phyloP scores from a whole-genome alignment of 2,329 filamentous ascomycete species.

The Fusarium gaditjirri region DNA sequence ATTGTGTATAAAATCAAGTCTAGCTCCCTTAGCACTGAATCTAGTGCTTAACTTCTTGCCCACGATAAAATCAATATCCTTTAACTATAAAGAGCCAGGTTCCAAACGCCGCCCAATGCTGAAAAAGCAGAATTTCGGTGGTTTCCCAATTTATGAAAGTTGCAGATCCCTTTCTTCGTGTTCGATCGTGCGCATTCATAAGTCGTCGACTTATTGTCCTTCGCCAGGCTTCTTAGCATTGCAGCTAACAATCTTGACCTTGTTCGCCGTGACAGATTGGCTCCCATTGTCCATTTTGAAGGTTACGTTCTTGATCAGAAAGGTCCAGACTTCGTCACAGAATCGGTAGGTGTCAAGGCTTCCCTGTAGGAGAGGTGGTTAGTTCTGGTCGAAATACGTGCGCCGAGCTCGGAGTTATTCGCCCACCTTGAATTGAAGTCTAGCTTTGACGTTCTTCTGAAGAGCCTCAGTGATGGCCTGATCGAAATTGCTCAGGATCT shows the following conservation, averaged over 20 bases:
- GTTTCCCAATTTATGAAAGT: constrained; percentile 34
- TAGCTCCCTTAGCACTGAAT: background rate
- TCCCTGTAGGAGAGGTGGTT: constrained; percentile 67
- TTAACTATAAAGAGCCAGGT: constrained; percentile 6
- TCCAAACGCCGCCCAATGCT: constrained; percentile 45
- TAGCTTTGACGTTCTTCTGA: constrained; percentile 90
- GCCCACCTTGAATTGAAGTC: constrained; percentile 91
- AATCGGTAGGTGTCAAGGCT: constrained; percentile 98
- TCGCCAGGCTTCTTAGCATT: constrained; percentile 80
- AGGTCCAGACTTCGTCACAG: constrained; percentile 99
- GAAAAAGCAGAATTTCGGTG: constrained; percentile 23
- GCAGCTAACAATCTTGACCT: constrained; percentile 98
- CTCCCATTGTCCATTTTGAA: constrained; percentile 93
- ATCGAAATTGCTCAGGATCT: constrained; percentile 96
- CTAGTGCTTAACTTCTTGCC: background rate
- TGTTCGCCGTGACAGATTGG: constrained; percentile 81
- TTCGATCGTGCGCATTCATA: background rate
- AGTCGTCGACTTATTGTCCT: constrained; percentile 31
- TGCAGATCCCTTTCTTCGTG: background rate
- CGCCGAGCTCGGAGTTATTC: background rate
- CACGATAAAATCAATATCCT: constrained; percentile 15
- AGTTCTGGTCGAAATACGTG: background rate
- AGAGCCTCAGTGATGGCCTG: constrained; percentile 91
- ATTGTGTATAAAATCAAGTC: background rate
- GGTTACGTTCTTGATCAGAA: constrained; percentile 97